phyloP scores from a whole-genome alignment of 208 protist genomes.

The Phytomonas francai region DNA sequence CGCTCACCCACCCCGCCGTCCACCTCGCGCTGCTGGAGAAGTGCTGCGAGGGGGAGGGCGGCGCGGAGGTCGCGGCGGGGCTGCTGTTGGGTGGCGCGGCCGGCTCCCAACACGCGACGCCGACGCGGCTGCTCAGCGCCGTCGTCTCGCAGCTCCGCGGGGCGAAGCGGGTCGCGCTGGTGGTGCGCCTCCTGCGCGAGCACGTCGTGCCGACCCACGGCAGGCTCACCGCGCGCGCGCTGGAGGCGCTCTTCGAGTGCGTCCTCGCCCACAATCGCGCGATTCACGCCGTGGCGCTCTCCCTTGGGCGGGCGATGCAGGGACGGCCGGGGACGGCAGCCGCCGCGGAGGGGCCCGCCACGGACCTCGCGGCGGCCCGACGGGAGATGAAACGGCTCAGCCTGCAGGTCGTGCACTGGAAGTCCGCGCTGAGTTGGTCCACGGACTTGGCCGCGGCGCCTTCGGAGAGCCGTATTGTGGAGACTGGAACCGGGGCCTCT shows the following conservation, averaged over 20 bases:
- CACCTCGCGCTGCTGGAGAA: constrained; percentile 10
- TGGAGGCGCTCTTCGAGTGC: constrained; percentile 56
- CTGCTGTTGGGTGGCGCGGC: constrained; percentile 37
- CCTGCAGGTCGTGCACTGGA: constrained; percentile 52
- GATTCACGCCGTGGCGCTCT: constrained; percentile 1
- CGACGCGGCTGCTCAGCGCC: constrained; percentile 46
- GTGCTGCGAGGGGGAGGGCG: too few species aligned
- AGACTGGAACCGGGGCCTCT: constrained; percentile 55
- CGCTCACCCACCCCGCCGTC: constrained; percentile 17
- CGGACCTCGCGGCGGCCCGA: not conserved
- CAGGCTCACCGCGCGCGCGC: constrained; percentile 25
- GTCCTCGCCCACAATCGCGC: constrained; percentile 63
- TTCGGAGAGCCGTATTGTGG: constrained; percentile 33
- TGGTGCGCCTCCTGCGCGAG: constrained; percentile 55
- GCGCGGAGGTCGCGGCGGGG: constrained; percentile 32
- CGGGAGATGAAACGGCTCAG: not conserved
- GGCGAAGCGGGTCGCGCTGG: constrained; percentile 29
- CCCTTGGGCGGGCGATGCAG: not conserved
- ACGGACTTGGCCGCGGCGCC: constrained; percentile 25
- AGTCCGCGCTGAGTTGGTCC: constrained; percentile 71
- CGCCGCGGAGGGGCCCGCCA: not conserved
- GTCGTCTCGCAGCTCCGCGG: constrained; percentile 53
- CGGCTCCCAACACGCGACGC: constrained; percentile 22
- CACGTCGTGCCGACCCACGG: constrained; percentile 57
- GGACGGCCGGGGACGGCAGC: not conserved